These are phyloP conservation scores for Claviceps cyperi DNA, from an alignment of 2,329 filamentous ascomycete genomes.

Conservation along the genomic window DNA sequence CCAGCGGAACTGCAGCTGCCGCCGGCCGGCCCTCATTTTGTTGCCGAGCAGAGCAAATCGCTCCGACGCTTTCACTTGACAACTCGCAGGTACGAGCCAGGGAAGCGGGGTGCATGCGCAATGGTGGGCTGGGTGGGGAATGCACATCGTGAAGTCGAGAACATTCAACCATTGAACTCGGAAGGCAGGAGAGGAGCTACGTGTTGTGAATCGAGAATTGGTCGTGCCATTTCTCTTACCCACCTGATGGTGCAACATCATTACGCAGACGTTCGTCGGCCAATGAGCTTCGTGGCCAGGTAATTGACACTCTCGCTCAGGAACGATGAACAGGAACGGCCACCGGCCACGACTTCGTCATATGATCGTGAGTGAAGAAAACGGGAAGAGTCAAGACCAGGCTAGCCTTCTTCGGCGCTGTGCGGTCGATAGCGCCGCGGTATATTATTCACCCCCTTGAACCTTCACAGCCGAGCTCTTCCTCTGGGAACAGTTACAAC, in stretches of 20 bases:
- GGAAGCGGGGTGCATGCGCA: background rate
- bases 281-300: background rate
- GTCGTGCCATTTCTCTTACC: conserved; percentile 5
- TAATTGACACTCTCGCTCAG: background rate
- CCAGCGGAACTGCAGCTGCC: background rate
- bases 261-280: background rate
- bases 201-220: background rate
- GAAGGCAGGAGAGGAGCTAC: conserved; percentile 3
- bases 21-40: background rate
- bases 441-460: background rate
- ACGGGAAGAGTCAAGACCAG: background rate
- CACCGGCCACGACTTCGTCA: conserved; percentile 1
- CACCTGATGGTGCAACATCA: conserved; percentile 1
- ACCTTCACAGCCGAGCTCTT: background rate
- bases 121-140: background rate
- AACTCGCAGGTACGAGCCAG: background rate
- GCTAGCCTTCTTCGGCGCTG: background rate
- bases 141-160: background rate
- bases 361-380: background rate
- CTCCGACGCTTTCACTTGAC: background rate
- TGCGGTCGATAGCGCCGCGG: background rate
- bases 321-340: background rate
- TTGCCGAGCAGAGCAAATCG: background rate
- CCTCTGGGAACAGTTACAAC: background rate
- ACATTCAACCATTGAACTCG: background rate